Base-by-base conservation (phyloP, 257 asterid species). In the Solanum dulcamara region DNA sequence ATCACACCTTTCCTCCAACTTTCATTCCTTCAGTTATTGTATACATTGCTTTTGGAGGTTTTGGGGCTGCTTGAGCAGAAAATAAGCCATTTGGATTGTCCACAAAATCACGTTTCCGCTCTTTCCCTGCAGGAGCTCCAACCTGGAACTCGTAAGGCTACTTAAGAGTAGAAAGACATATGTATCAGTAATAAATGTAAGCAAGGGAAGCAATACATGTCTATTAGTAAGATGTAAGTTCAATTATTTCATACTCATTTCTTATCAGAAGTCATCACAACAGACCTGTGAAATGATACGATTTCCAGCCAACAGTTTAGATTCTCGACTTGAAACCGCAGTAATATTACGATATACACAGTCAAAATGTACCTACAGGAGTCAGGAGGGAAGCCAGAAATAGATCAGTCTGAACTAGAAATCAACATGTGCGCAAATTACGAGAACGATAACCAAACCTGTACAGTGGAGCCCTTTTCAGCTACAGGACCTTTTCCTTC, bases 11-110 rank as follows among this genome's bases (percentile, higher is more conserved):
- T 62, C 99, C 99, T 74, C 99, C 99, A 84, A 95, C 98, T 92
- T 87, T 96, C 98, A 96, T 96, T 53, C 99, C 99, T 92, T 96
- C 97, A 10, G 97, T 93, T 67, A 95, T 83, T 2, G 91, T 81
- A 85, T 96, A 96, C 97, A 96, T 87, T 83, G 95, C 98, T 85
- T 90, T 94, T 4, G 99, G 99, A 90, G 99, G 99, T 88, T 96
- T 96, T 0, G 99, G 97, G 33, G 99, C 92, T 70, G 99, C 99
- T 87, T 96, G 98, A 85, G 99, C 99, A 37, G 99, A 96, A 86
- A 96, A 96, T 88, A 96, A 86, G 77, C 99, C 99, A 66, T 96
- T 96, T 59, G 98, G 93, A 84, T 90, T 96, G 89, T 95, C 97
- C 82, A 93, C 98, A 90, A 95, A 96, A 88, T 96, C 98, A 7